Evolutionary conservation across 192 early-diverging fungal species (phyloP).

Genomic region (Backusella liffmaniae): DNA sequence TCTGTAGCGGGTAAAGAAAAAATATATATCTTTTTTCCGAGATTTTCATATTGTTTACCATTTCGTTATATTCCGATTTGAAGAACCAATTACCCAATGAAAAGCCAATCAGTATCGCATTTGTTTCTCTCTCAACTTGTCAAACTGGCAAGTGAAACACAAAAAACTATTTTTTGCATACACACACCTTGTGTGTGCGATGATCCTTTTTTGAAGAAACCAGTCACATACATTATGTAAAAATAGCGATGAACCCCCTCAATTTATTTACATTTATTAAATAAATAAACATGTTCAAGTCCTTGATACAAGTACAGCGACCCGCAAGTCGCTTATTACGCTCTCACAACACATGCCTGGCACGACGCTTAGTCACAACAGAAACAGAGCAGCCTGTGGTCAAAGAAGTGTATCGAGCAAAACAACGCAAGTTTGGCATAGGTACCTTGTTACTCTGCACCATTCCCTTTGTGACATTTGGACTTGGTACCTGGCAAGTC

Average conservation of each 20-base stretch:
- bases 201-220: no score
- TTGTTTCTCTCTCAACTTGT: no score
- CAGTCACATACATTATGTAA: no score
- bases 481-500: slow-evolving; percentile 85
- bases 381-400: background rate
- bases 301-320: background rate
- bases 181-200: no score
- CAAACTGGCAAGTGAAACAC: no score
- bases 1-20: background rate
- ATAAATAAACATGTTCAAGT: background rate
- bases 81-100: no score
- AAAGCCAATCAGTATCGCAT: no score
- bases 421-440: slow-evolving; percentile 21
- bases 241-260: background rate
- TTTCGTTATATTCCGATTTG: no score
- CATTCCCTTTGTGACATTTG: slow-evolving; percentile 62
- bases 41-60: background rate
- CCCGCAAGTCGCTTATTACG: background rate
- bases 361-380: background rate
- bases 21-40: background rate
- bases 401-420: slow-evolving; percentile 19
- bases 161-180: no score
- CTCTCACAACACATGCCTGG: background rate
- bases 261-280: background rate
- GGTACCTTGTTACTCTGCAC: slow-evolving; percentile 38